phyloP scores from a whole-genome alignment of 371 early-diverging fungal genomes.

The Lichtheimia hyalospora region DNA sequence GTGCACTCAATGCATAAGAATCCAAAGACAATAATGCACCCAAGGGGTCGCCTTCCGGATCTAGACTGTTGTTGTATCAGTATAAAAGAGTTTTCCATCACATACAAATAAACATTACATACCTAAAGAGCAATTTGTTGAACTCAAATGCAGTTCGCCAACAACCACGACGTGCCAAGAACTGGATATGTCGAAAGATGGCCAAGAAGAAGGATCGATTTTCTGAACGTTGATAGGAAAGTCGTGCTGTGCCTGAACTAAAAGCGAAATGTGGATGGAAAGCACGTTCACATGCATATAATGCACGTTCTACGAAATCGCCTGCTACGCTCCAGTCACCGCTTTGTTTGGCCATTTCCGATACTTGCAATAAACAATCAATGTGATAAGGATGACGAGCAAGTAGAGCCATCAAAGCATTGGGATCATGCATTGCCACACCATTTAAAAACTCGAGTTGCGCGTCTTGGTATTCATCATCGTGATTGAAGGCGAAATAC shows the following conservation, averaged over 20 bases:
- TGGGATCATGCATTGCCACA: slow-evolving; percentile 76
- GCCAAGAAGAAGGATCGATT: slow-evolving; percentile 85
- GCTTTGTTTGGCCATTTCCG: slow-evolving; percentile 82
- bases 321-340: slow-evolving; percentile 76
- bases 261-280: slow-evolving; percentile 81
- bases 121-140: slow-evolving; percentile 71
- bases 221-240: slow-evolving; percentile 73
- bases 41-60: slow-evolving; percentile 76
- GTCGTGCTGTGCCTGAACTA: slow-evolving; percentile 64
- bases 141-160: slow-evolving; percentile 93
- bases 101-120: background rate
- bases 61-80: slow-evolving; percentile 47
- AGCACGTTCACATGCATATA: slow-evolving; percentile 82
- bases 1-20: slow-evolving; percentile 78
- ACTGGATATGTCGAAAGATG: slow-evolving; percentile 81
- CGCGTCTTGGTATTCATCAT: slow-evolving; percentile 68
- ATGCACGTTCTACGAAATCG: slow-evolving; percentile 80
- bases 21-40: slow-evolving; percentile 80
- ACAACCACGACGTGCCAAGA: slow-evolving; percentile 84
- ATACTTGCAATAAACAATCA: slow-evolving; percentile 79
- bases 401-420: slow-evolving; percentile 67
- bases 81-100: background rate
- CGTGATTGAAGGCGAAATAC: slow-evolving; percentile 69
- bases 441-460: slow-evolving; percentile 75
- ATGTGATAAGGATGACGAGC: slow-evolving; percentile 85